Base-by-base conservation (phyloP, 371 early-diverging fungal genomes). In the Zychaea mexicana region DNA sequence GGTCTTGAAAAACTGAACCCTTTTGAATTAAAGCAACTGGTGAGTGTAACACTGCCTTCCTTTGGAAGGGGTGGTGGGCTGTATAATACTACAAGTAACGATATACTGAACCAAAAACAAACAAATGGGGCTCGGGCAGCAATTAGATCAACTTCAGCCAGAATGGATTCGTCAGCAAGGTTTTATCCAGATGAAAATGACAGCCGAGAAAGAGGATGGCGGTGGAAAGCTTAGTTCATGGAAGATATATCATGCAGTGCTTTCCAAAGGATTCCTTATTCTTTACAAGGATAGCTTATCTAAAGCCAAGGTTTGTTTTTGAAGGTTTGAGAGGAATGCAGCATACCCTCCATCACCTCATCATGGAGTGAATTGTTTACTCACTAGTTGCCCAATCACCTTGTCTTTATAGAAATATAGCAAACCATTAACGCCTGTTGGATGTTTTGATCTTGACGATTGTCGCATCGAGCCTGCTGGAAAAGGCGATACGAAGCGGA, bases 131-230 rank as follows among this genome's bases (percentile, higher is more conserved):
- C 12, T 19, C 33, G 17, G 30, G 24, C 61, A 78, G 77, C 69
- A 71, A 65, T 61, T 77, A 6, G 72, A 81, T 52, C 70, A 70
- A 30, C 56, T 81, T 13, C 69, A 77, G 27, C 52, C 72, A 4
- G 73, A 76, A 21, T 73, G 76, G 69, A 66, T 76, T 8, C 58
- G 79, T 45, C 72, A 75, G 17, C 71, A 76, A 55, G 77, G 77
- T 3, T 71, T 70, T 52, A 72, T 81, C 28, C 78, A 81, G 47
- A 78, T 81, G 82, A 81, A 81, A 60, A 77, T 80, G 77, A 65
- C 71, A 47, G 75, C 77, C 4, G 78, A 72, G 46, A 80, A 80
- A 42, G 72, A 77, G 42, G 77, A 77, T 45, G 77, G 73, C 22
- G 78, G 74, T 26, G 75, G 76, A 10, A 81, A 81, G 52, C 36